Evolutionary conservation across 805 yeast species (phyloP).

Genomic region (Starmera quercuum): DNA sequence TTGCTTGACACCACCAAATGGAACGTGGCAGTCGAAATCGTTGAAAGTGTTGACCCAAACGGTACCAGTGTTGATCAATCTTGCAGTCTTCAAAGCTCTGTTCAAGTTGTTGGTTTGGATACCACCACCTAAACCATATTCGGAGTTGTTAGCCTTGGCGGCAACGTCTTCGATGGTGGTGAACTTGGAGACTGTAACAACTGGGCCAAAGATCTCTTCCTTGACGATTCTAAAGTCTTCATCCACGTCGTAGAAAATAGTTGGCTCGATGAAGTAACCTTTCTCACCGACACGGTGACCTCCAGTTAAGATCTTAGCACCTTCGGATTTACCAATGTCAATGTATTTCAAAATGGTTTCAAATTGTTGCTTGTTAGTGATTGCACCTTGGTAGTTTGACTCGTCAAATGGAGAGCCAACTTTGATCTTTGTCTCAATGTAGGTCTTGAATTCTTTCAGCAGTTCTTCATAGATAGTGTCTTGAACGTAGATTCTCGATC

Average conservation of each 20-base stretch:
- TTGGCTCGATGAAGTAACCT: conserved; percentile 58
- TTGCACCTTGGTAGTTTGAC: conserved; percentile 56
- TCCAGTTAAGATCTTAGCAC: conserved; percentile 52
- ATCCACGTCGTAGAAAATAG: conserved; percentile 48
- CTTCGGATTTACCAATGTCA: conserved; percentile 47
- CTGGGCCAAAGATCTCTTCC: conserved; percentile 66
- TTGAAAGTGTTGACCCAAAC: conserved; percentile 63
- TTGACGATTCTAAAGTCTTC: conserved; percentile 44
- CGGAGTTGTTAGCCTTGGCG: conserved; percentile 46
- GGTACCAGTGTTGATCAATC: conserved; percentile 53
- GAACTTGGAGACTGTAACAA: conserved; percentile 53
- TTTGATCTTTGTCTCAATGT: conserved; percentile 39
- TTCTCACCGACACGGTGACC: conserved; percentile 49
- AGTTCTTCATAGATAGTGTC: conserved; percentile 51
- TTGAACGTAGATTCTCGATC: conserved; percentile 58
- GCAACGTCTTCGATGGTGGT: conserved; percentile 49
- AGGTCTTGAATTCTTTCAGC: conserved; percentile 39
- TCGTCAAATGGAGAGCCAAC: conserved; percentile 59
- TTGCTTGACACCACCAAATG: conserved; percentile 65
- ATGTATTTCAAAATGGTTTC: conserved; percentile 51
- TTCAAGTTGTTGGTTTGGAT: conserved; percentile 47
- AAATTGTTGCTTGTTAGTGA: conserved; percentile 52
- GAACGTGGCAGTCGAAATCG: conserved; percentile 59
- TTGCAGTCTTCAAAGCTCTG: conserved; percentile 47
- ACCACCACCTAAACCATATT: conserved; percentile 64